Evolutionary conservation across 306 rosid species (phyloP), one percentile per base, ranked within the genome.

Genomic region (Trifolium repens): DNA sequence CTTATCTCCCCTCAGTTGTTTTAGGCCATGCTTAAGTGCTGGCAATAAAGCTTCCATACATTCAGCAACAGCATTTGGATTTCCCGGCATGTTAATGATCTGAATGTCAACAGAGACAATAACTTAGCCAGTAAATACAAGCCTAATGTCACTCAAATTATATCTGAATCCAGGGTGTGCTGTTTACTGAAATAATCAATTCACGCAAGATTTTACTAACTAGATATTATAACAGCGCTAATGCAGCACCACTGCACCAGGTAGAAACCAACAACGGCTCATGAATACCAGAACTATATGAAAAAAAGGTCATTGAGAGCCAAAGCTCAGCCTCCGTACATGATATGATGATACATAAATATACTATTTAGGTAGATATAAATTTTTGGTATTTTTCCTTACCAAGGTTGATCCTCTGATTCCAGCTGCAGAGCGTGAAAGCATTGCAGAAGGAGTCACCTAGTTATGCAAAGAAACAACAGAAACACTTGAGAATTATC

Each of bases 81-180:
- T 94, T 78, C 98, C 97, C 26, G 97, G 98, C 96, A 94, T 94
- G 90, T 94, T 91, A 80, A 94, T 88, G 65, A 92, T 92, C 97
- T 92, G 87, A 65, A 80, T 46, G 49, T 71, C 52, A 62, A 67
- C 58, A 73, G 44, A 63, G 59, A 74, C 46, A 73, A 12, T 57
- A 44, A 59, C 53, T 67, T 10, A 71, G 22, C 66, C 24, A 27
- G 55, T 52, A 52, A 66, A 47, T 75, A 46, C 37, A 32, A 75
- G 19, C 72, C 65, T 65, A 14, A 42, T 14, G 68, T 64, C 40
- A 72, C 7, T 14, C 22, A 22, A 39, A 7, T 9, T 32, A 61
- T 80, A 26, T 8, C 35, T 26, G 42, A 49, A 62, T 54, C 53
- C 14, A 24, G 27, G 32, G 71, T 17, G 50, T 46, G 77, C 71